Percentiles rank a stretch among this genome's conserved stretches.
phyloP scores from a whole-genome alignment of 148 eudicot genomes.

The Oxyria digyna region DNA sequence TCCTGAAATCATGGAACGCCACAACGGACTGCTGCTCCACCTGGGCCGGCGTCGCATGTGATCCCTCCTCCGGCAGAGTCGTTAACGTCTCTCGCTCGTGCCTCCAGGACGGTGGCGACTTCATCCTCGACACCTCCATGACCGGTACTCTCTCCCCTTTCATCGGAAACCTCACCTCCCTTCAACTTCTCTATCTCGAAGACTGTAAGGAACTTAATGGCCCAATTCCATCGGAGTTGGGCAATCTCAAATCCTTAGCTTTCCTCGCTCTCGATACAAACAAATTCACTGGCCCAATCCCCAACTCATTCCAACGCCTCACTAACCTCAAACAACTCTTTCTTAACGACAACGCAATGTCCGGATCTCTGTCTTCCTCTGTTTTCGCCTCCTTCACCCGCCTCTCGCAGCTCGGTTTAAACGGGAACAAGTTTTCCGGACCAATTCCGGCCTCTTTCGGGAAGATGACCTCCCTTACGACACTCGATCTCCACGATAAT shows the following conservation, averaged over 20 bases:
- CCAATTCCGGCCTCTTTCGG: constrained; percentile 41
- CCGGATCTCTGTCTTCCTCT: constrained; percentile 29
- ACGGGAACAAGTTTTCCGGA: constrained; percentile 45
- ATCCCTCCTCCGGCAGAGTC: constrained; percentile 39
- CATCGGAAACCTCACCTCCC: constrained; percentile 47
- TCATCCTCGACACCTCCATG: constrained; percentile 46
- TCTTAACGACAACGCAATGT: constrained; percentile 27
- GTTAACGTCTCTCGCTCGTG: constrained; percentile 57
- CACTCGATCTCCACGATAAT: constrained; percentile 48
- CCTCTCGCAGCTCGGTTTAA: constrained; percentile 37
- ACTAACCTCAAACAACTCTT: constrained; percentile 24
- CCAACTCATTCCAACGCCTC: constrained; percentile 31
- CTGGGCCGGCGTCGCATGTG: constrained; percentile 69
- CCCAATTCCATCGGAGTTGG: constrained; percentile 48
- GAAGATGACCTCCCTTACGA: constrained; percentile 19
- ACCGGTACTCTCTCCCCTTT: constrained; percentile 60
- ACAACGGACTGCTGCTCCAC: constrained; percentile 53
- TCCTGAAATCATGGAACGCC: constrained; percentile 44
- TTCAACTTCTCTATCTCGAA: constrained; percentile 53
- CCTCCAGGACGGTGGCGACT: constrained; percentile 32
- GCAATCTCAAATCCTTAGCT: constrained; percentile 32
- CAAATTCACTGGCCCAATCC: constrained; percentile 43
- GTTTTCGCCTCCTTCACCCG: constrained; percentile 23
- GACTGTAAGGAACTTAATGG: constrained; percentile 38
- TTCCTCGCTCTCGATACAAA: constrained; percentile 41